Conservation (phyloP, 495 filamentous ascomycete species). For the Lophium mytilinum region DNA sequence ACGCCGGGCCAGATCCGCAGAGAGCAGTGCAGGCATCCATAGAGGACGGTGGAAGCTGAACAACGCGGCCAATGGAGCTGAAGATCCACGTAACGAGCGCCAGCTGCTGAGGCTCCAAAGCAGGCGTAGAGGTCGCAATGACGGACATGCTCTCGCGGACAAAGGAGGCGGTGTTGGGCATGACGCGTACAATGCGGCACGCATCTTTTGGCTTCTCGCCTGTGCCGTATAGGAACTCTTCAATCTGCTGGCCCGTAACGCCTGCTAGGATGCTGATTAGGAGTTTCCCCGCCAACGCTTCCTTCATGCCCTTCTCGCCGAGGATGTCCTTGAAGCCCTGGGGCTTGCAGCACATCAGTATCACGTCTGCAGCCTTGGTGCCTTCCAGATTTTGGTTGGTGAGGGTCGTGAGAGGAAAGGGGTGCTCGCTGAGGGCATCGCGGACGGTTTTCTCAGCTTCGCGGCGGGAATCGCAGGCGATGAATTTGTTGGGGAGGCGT, state of each 20-base stretch:
- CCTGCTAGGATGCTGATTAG: conserved; percentile 81
- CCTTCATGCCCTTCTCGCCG: conserved; percentile 51
- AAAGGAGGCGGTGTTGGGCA: conserved; percentile 69
- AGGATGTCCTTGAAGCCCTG: conserved; percentile 61
- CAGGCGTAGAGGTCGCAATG: conserved; percentile 52
- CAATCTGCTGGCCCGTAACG: conserved; percentile 58
- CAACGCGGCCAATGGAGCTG: conserved; percentile 57
- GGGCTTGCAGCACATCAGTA: conserved; percentile 73
- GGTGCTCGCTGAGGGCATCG: conserved; percentile 46
- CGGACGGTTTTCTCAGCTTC: conserved; percentile 57
- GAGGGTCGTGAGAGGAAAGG: conserved; percentile 34
- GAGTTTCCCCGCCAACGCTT: conserved; percentile 68
- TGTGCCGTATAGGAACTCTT: conserved; percentile 45
- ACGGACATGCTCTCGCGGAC: conserved; percentile 78
- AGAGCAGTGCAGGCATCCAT: conserved; percentile 74
- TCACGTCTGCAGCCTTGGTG: conserved; percentile 50
- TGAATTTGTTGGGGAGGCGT: conserved; percentile 60
- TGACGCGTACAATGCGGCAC: conserved; percentile 59
- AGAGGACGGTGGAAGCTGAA: conserved; percentile 51
- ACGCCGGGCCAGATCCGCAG: conserved; percentile 71
- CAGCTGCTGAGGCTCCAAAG: conserved; percentile 42
- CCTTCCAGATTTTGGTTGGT: conserved; percentile 53
- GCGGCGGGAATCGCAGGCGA: conserved; percentile 62
- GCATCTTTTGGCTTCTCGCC: conserved; percentile 26
- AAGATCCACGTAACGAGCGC: conserved; percentile 72